Evolutionary conservation across 2,329 filamentous ascomycete genomes (phyloP), one percentile per base, ranked within the genome.

Genomic region (Orbilia oligospora): DNA sequence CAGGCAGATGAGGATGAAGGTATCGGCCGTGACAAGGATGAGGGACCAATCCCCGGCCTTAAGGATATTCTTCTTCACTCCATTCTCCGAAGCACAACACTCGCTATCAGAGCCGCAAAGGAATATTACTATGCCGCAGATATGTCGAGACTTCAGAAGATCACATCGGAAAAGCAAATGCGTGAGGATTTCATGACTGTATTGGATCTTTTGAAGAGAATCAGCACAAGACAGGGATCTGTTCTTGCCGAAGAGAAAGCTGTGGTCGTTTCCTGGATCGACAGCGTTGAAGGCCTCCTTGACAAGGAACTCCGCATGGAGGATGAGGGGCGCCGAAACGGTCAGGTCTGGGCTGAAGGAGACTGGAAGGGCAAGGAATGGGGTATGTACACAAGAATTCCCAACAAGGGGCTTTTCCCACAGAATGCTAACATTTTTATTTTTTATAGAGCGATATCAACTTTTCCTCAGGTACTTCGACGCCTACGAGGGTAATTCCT

Each of bases 101-200:
- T 98, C 67, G 95, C 95, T n/a, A 98, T 99, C 81, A 90, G 94
- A 66, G 94, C 95, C 0, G 96, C 96, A 65, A 97, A 97, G 85
- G 91, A 97, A 82, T 99, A 98, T 86, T 98, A 99, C 85, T 97
- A 94, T 0, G 89, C 93, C 3, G 96, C 98, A 83, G 92, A 97
- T 82, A 88, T 94, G 67, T 91, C 96, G 81, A 91, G 93, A 44
- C 87, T 98, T 18, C 93, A 96, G 82, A 87, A 91, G 30, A 97
- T 98, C 85, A 94, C 93, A 84, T 90, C 93, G 0, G 96, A 99
- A 84, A 93, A 91, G 80, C 89, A 92, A 81, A 91, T 99, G 58
- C 91, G 96, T 49, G 88, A 91, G 64, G 95, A 98, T 82, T 86
- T 98, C 8, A 89, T 97, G 48, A 89, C 90, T 71, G 93, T 97